phyloP scores from a whole-genome alignment of 2,329 filamentous ascomycete genomes.

The Sporothrix curviconia region DNA sequence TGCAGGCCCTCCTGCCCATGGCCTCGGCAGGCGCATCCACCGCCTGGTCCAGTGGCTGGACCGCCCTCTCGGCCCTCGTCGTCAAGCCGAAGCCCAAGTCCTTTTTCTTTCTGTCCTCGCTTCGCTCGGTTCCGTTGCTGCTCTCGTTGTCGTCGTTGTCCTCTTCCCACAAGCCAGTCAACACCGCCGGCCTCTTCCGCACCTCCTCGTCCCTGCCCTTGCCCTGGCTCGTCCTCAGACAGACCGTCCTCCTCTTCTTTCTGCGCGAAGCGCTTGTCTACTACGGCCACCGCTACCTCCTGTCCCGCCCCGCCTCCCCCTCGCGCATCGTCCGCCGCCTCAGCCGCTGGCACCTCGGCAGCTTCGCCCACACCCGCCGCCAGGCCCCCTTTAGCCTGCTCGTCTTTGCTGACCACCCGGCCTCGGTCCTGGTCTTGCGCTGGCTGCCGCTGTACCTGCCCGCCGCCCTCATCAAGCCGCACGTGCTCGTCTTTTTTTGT shows the following conservation, averaged over 20 bases:
- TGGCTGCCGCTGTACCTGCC: conserved; percentile 62
- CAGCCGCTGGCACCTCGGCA: conserved; percentile 25
- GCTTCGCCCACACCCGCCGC: conserved; percentile 45
- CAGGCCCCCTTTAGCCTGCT: conserved; percentile 56
- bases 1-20: conserved; percentile 16
- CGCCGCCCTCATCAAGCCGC: conserved; percentile 57
- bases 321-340: conserved; percentile 34
- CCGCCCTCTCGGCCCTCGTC: too few species aligned
- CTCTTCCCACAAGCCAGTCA: too few species aligned
- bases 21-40: background rate
- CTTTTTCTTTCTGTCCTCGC: background rate
- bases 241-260: conserved; percentile 37
- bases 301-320: conserved; percentile 31
- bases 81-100: background rate
- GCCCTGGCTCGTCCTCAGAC: conserved; percentile 48
- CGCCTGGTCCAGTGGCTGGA: background rate
- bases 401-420: conserved; percentile 62
- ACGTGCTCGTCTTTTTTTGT: conserved; percentile 65
- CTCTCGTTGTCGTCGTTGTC: background rate
- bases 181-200: conserved; percentile 35
- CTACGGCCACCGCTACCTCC: conserved; percentile 62
- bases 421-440: conserved; percentile 55
- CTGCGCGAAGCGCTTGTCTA: conserved; percentile 60
- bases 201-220: conserved; percentile 44
- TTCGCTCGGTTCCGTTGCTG: background rate